Evolutionary conservation across 192 early-diverging fungal genomes (phyloP).

Genomic region (Powellomyces hirtus): DNA sequence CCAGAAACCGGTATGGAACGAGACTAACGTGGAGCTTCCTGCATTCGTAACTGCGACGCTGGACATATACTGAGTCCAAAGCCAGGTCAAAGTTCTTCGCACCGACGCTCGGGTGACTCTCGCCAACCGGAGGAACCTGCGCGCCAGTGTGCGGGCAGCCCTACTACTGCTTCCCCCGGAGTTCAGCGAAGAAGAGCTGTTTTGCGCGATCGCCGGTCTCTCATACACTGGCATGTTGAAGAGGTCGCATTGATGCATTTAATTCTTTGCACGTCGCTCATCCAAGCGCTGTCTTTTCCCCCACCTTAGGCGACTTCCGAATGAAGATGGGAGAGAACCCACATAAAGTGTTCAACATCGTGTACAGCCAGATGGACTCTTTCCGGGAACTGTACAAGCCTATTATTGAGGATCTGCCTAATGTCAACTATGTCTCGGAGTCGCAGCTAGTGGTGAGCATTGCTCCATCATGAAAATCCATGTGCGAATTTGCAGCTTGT

Average conservation of each 20-base stretch:
- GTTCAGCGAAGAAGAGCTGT: constrained; percentile 82
- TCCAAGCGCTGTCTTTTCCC: too few species aligned
- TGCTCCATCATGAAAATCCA: background rate
- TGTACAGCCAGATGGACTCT: constrained; percentile 67
- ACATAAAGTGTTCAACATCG: constrained; percentile 93
- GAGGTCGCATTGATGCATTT: background rate
- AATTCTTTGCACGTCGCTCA: background rate
- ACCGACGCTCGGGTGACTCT: constrained; percentile 72
- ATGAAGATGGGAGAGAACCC: constrained; percentile 90
- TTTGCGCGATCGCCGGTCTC: constrained; percentile 74
- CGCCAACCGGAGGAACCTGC: constrained; percentile 82
- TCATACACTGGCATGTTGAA: constrained; percentile 78
- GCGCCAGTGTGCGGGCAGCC: constrained; percentile 77
- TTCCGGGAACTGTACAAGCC: constrained; percentile 52
- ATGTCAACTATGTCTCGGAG: constrained; percentile 32
- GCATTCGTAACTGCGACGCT: background rate
- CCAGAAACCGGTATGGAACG: constrained; percentile 83
- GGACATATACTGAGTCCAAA: background rate
- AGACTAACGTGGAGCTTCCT: background rate
- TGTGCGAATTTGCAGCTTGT: background rate
- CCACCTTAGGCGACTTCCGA: constrained; percentile 95
- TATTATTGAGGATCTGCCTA: constrained; percentile 44
- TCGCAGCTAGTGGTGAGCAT: background rate
- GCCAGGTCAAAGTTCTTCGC: constrained; percentile 69
- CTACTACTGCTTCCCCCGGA: constrained; percentile 77